Percentiles rank a stretch among this genome's conserved stretches.
Evolutionary conservation across 768 basidiomycete species (phyloP).

Genomic region (Mycena maculata): DNA sequence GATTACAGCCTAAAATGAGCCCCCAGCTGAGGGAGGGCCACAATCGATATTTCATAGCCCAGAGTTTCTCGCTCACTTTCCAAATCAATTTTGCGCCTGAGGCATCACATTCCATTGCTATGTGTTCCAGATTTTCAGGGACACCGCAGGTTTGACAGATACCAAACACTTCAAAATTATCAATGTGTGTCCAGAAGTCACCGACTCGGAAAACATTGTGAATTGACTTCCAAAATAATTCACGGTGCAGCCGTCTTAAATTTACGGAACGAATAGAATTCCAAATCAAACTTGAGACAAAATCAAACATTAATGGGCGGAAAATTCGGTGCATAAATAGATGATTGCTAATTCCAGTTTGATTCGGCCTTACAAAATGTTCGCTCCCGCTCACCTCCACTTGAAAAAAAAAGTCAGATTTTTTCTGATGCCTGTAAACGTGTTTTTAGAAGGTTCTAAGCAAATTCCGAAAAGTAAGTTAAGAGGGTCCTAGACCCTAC

Average conservation of each 20-base stretch:
- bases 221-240: constrained; percentile 27
- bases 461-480: no score
- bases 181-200: constrained; percentile 30
- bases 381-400: no score
- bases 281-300: no score
- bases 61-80: background rate
- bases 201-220: constrained; percentile 22
- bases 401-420: no score
- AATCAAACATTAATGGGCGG: no score
- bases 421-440: no score
- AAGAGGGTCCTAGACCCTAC: no score
- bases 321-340: no score
- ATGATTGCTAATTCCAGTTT: no score
- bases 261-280: background rate
- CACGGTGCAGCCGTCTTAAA: background rate
- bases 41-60: background rate
- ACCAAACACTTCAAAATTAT: background rate
- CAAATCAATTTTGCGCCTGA: background rate
- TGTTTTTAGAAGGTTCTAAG: no score
- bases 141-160: constrained; percentile 5
- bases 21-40: constrained; percentile 11
- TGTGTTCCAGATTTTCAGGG: constrained; percentile 31
- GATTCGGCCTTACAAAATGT: no score
- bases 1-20: background rate
- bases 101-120: constrained; percentile 13